Conservation (phyloP, 2,329 filamentous ascomycete genomes). For the Dactylellina haptotyla region DNA sequence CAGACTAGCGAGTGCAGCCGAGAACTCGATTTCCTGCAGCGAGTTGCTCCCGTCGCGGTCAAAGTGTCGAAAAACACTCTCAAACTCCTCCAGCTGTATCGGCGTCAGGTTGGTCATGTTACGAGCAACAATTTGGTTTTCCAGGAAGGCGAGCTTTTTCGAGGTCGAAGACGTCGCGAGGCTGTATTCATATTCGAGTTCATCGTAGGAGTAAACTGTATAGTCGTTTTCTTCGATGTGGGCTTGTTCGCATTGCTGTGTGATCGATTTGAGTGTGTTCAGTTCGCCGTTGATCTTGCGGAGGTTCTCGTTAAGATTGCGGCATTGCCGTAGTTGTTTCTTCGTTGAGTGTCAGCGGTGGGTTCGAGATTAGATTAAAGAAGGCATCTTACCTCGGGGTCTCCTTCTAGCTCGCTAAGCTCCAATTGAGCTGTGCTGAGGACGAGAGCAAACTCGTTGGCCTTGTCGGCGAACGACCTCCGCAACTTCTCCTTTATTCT, state of each 20-base stretch:
- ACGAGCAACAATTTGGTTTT: slow-evolving; percentile 97
- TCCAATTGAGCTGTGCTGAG: slow-evolving; percentile 94
- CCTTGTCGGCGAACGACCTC: slow-evolving; percentile 94
- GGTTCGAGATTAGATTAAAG: not conserved
- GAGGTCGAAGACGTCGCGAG: slow-evolving; percentile 91
- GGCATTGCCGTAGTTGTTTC: slow-evolving; percentile 85
- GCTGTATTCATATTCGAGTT: slow-evolving; percentile 90
- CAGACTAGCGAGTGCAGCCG: slow-evolving; percentile 90
- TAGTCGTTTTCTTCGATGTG: slow-evolving; percentile 99
- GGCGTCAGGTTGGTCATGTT: slow-evolving; percentile 99
- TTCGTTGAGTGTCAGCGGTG: not conserved
- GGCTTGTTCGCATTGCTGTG: slow-evolving; percentile 89
- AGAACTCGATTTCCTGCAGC: slow-evolving; percentile 92
- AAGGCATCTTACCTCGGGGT: slow-evolving; percentile 75
- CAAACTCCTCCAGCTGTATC: slow-evolving; percentile 97
- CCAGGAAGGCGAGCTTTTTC: slow-evolving; percentile 95
- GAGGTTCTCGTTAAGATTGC: slow-evolving; percentile 83
- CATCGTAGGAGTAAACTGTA: slow-evolving; percentile 98
- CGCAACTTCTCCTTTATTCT: slow-evolving; percentile 95
- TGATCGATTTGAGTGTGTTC: slow-evolving; percentile 83
- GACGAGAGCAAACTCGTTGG: slow-evolving; percentile 95
- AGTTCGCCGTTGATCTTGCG: slow-evolving; percentile 91
- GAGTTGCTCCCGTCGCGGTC: slow-evolving; percentile 92
- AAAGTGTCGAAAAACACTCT: slow-evolving; percentile 97
- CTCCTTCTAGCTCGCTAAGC: slow-evolving; percentile 95